Base-by-base conservation (phyloP, 352 stramenopile genomes). In the Phytophthora pini region DNA sequence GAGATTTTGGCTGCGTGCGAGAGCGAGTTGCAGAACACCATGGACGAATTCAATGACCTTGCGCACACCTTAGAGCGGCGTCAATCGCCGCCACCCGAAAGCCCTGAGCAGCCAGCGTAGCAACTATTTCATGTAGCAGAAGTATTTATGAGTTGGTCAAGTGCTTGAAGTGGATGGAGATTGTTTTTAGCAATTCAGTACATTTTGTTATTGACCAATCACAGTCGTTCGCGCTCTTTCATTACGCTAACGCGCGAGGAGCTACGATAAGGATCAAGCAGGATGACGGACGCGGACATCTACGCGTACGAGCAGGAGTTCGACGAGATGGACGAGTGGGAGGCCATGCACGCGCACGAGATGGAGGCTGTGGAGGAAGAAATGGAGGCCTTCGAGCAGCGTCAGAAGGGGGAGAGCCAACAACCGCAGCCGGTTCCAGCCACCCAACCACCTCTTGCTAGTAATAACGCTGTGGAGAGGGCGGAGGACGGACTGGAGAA, bases 291-390 rank as follows among this genome's bases (percentile, higher is more conserved):
- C 72, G 80, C 86, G 10, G 82, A 92, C 41, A 75, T 91, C 54
- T 89, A 87, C 45, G 82, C 85, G 70, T 91, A 84, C 65, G 83
- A 95, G 72, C 75, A 90, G 64, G 86, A 95, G 72, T 63, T 93
- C 39, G 54, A 85, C 27, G 82, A 88, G 61, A 70, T 79, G 60
- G 86, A 95, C 46, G 87, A 97, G 66, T 96, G 88, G 88, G 88
- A 95, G 51, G 60, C 68, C n/a, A 90, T 92, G 77, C 84, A 94
- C 39, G 79, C 72, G 17, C 75, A 90, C 49, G 87, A 92, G 62
- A 88, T 95, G 72, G 89, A 95, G 67, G 84, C 83, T 6, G 79
- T 73, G 0, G 77, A 92, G 49, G 87, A 92, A 47, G 80, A 80
- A 69, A 74, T 90, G 80, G 79, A 88, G 59, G 68, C 64, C 27